Conservation (phyloP, 2,329 filamentous ascomycete genomes). For the Calonectria leucothoes region DNA sequence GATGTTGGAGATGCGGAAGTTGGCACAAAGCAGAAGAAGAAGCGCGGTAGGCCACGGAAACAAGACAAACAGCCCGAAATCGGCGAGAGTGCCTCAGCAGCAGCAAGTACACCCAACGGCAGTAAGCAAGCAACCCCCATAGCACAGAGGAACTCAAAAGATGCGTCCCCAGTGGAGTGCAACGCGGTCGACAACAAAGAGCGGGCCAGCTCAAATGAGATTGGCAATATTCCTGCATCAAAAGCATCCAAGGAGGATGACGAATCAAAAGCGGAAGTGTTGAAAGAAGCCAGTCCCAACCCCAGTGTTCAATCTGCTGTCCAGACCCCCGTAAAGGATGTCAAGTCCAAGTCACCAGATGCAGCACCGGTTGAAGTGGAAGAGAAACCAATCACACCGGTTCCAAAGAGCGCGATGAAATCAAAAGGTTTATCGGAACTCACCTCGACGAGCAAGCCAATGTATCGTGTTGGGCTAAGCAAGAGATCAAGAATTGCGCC, state of each 20-base stretch:
- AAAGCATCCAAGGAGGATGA: not conserved
- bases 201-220: not conserved
- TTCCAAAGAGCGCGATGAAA: slow-evolving; percentile 20
- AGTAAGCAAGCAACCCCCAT: not conserved
- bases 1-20: slow-evolving; percentile 19
- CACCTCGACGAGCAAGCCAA: slow-evolving; percentile 47
- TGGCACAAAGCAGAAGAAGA: slow-evolving; percentile 45
- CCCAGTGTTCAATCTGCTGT: not conserved
- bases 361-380: not conserved
- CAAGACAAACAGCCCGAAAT: slow-evolving; percentile 33
- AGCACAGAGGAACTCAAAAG: not conserved
- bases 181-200: not conserved
- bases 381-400: slow-evolving; percentile 3
- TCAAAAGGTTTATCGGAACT: slow-evolving; percentile 34
- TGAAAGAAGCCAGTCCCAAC: slow-evolving; percentile 28
- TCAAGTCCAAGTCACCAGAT: slow-evolving; percentile 3
- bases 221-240: not conserved
- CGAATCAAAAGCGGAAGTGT: not conserved
- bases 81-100: slow-evolving; percentile 15
- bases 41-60: slow-evolving; percentile 58
- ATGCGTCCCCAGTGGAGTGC: not conserved
- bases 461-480: slow-evolving; percentile 64
- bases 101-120: not conserved
- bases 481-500: slow-evolving; percentile 62
- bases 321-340: slow-evolving; percentile 9